These are phyloP conservation scores for Backusella morwellensis DNA, from an alignment of 192 early-diverging fungal species.

Conservation along the genomic window DNA sequence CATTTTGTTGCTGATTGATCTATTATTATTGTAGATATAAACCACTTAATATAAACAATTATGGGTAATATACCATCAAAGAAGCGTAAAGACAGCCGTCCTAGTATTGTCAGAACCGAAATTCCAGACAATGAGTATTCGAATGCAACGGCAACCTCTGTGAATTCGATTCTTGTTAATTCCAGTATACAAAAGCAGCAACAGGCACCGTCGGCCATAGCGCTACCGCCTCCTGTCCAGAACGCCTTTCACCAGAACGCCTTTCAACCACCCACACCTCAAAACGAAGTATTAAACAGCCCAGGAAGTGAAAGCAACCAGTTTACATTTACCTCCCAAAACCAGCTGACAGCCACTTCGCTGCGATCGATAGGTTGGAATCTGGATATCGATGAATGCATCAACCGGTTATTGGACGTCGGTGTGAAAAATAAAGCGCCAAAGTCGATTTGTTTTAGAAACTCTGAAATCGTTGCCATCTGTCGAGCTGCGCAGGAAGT, in stretches of 20 bases:
- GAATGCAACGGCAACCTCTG: constrained; percentile 11
- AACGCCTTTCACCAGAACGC: neutral
- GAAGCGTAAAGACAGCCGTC: constrained; percentile 8
- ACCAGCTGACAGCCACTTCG: constrained; percentile 32
- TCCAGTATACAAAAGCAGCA: neutral
- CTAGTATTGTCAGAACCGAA: constrained; percentile 6
- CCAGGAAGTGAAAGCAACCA: constrained; percentile 20
- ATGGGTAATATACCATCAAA: constrained; percentile 19
- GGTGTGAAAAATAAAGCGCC: constrained; percentile 21
- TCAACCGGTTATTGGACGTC: constrained; percentile 21
- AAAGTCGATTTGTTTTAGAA: constrained; percentile 81
- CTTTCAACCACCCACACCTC: neutral
- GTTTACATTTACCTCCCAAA: constrained; percentile 27
- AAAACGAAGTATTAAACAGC: neutral
- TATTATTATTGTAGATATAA: neutral
- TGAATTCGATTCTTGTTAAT: constrained; percentile 19
- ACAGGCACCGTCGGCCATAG: neutral
- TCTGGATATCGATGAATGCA: constrained; percentile 35
- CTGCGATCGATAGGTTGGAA: constrained; percentile 14
- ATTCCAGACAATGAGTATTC: constrained; percentile 16
- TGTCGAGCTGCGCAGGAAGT: constrained; percentile 88
- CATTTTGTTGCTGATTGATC: neutral
- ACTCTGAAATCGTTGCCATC: constrained; percentile 85
- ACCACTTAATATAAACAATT: neutral
- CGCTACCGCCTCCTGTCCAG: neutral